phyloP scores from a whole-genome alignment of 1,284 basidiomycete genomes.

The Veloporphyrellus conicus region DNA sequence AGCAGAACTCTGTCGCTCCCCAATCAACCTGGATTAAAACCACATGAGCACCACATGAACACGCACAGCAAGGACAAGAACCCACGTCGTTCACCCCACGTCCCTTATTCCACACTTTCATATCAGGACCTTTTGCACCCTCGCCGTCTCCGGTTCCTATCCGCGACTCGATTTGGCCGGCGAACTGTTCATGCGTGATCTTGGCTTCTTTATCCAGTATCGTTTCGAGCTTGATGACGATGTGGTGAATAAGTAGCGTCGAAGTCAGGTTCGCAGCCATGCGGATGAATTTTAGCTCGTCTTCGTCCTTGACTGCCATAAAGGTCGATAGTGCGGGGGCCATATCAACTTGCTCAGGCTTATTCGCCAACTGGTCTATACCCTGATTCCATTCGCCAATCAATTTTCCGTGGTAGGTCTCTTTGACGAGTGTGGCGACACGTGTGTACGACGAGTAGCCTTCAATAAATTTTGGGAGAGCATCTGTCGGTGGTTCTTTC shows the following conservation, averaged over 20 bases:
- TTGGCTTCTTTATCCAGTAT: constrained; percentile 90
- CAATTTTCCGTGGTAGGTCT: constrained; percentile 75
- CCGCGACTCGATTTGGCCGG: constrained; percentile 79
- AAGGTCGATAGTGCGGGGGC: constrained; percentile 70
- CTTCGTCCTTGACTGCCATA: constrained; percentile 85
- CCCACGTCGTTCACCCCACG: constrained; percentile 62
- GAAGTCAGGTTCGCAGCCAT: constrained; percentile 79
- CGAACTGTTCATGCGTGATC: constrained; percentile 84
- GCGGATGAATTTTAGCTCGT: constrained; percentile 82
- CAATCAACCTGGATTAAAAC: constrained; percentile 70
- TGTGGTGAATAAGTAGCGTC: constrained; percentile 81
- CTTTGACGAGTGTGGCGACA: constrained; percentile 72
- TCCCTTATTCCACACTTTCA: constrained; percentile 85
- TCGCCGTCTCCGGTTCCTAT: constrained; percentile 80
- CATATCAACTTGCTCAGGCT: constrained; percentile 79
- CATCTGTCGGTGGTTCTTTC: constrained; percentile 68
- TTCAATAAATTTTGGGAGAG: constrained; percentile 58
- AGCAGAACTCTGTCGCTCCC: constrained; percentile 86
- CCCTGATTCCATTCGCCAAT: constrained; percentile 75
- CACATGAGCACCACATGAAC: constrained; percentile 5
- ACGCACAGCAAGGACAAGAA: constrained; percentile 1
- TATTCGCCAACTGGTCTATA: constrained; percentile 46
- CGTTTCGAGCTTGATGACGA: constrained; percentile 83
- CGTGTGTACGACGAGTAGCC: constrained; percentile 55
- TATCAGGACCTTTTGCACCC: constrained; percentile 74